phyloP scores from a whole-genome alignment of 2,329 filamentous ascomycete genomes.

The Sphaerulina vaccinii region DNA sequence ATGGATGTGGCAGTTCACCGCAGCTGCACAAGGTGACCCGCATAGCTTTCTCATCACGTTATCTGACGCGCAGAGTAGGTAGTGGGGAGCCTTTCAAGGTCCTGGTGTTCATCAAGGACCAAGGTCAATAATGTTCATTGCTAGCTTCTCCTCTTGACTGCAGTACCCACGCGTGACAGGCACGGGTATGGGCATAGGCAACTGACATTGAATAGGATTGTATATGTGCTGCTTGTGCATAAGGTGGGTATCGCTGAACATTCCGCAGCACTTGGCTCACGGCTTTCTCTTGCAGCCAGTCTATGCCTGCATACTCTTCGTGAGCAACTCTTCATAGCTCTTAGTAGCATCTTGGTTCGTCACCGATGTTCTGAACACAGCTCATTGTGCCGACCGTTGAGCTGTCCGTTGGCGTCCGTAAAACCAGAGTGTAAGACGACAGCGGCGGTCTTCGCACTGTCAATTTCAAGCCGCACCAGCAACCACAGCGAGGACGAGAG shows the following conservation, averaged over 20 bases:
- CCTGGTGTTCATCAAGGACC: no score
- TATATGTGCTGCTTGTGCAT: background rate
- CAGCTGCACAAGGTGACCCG: background rate
- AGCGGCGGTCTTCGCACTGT: background rate
- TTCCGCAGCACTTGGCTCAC: background rate
- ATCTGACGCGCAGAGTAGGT: background rate
- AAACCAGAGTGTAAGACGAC: no score
- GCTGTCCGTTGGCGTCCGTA: no score
- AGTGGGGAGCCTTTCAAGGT: no score
- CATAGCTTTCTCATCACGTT: background rate
- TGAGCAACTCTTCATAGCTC: no score
- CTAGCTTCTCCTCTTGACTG: no score
- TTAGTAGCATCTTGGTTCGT: background rate
- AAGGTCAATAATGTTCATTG: no score
- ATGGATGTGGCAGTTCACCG: background rate
- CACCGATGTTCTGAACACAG: background rate
- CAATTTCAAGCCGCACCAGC: background rate
- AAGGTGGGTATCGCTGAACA: background rate
- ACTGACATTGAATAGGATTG: background rate
- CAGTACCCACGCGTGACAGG: no score
- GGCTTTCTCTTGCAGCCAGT: background rate
- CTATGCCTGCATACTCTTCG: background rate
- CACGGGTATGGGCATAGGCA: no score
- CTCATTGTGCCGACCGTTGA: background rate
- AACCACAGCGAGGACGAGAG: slow-evolving; percentile 27